A percentile compares a stretch with the other conserved stretches of the same genome.
These are phyloP conservation scores for Plasmodium cynomolgi DNA, from an alignment of 169 alveolate species.

Conservation along the genomic window DNA sequence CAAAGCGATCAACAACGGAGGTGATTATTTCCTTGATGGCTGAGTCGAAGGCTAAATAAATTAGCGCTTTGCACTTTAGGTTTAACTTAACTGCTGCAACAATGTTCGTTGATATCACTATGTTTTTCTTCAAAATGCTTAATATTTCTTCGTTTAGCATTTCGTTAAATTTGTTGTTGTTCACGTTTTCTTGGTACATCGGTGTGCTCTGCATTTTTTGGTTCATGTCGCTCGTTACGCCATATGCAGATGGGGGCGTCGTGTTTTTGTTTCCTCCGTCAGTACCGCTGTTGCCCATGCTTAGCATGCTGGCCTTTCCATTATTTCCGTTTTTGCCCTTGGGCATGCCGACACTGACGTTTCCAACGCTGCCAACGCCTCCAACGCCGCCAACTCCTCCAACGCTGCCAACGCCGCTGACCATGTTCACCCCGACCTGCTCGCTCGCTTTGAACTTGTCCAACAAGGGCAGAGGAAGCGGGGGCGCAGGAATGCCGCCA, in stretches of 20 bases:
- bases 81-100: constrained; percentile 10
- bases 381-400: too few relatives aligned
- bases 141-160: constrained; percentile 42
- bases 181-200: neutral
- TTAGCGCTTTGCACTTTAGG: constrained; percentile 21
- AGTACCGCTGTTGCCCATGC: neutral
- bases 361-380: neutral
- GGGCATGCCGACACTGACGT: neutral
- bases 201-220: constrained; percentile 1
- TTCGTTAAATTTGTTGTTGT: constrained; percentile 14
- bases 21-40: constrained; percentile 59
- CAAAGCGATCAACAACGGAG: constrained; percentile 84
- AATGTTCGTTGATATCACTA: constrained; percentile 42
- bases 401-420: neutral
- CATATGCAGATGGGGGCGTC: neutral
- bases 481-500: neutral
- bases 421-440: neutral
- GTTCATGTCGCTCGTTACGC: neutral
- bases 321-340: neutral
- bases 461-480: neutral
- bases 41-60: constrained; percentile 58
- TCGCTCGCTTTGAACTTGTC: constrained; percentile 39
- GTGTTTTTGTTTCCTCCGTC: neutral
- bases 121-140: constrained; percentile 45
- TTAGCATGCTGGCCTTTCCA: neutral